phyloP scores from a whole-genome alignment of 2,329 filamentous ascomycete genomes.

The Ceratocystis ficicola region DNA sequence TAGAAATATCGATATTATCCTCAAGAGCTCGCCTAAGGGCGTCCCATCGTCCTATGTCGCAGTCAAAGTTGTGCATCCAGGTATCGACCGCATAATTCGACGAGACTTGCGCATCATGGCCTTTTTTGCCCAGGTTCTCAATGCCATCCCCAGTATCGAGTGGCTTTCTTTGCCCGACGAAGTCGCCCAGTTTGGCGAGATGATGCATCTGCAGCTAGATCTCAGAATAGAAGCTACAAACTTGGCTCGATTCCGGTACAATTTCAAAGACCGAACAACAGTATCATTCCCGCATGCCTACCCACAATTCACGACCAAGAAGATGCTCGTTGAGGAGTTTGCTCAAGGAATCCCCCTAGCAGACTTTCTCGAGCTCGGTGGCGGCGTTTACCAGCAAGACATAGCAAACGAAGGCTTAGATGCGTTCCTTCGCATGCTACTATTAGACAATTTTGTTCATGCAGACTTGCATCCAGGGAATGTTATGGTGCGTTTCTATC shows the following conservation, averaged over 20 bases:
- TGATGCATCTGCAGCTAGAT: conserved; percentile 98
- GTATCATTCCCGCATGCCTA: conserved; percentile 98
- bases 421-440: conserved; percentile 88
- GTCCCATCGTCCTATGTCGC: conserved; percentile 89
- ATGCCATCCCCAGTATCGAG: conserved; percentile 83
- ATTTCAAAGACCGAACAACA: conserved; percentile 79
- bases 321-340: conserved; percentile 89
- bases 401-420: conserved; percentile 92
- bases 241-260: conserved; percentile 71
- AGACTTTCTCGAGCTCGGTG: conserved; percentile 82
- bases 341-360: conserved; percentile 86
- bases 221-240: conserved; percentile 91
- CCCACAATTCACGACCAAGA: conserved; percentile 78
- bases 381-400: conserved; percentile 82
- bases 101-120: conserved; percentile 88
- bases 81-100: conserved; percentile 79
- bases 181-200: conserved; percentile 84
- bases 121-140: conserved; percentile 75
- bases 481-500: conserved; percentile 98
- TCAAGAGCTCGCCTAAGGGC: conserved; percentile 74
- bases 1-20: conserved; percentile 70
- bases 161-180: conserved; percentile 96
- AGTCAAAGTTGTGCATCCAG: conserved; percentile 87
- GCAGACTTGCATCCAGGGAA: conserved; percentile 94
- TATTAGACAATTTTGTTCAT: conserved; percentile 96